Base-by-base conservation (phyloP, 345 rosid species). In the Raphanus sativus region DNA sequence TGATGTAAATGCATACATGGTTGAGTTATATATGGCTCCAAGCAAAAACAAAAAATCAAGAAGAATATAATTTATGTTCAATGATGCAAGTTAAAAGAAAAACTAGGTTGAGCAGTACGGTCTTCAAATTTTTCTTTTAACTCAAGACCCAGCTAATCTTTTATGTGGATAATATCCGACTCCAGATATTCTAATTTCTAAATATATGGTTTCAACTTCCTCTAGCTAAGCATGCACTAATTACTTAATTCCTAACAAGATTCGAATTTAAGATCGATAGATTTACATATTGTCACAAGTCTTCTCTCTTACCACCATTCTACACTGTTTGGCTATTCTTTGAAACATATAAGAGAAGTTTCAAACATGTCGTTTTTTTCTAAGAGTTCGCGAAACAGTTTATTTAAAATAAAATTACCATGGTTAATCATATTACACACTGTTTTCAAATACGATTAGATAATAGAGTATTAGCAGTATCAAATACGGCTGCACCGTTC, bases 401-500 rank as follows among this genome's bases (percentile, higher is more conserved):
- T 45, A 3, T 15, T 28, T 8, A 15, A 8, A 26, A 50, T 32
- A 7, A n/a, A 62, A 15, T 30, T 15, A 62, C 10, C 17, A 13
- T 15, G 36, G 2, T 30, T n/a, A 62, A 30, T 62, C 66, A 32
- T 62, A 32, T 32, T 69, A 16, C 40, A 29, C 48, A 29, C 16
- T 8, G 54, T 28, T 61, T 61, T 11, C 11, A 62, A 6, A 62
- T 28, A 12, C 36, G 62, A 26, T 26, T 32, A 48, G 12, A 50
- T 8, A 9, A 3, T 12, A 24, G 13, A 4, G 15, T 5, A 30
- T 32, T 24, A 30, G 13, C 65, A 29, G 24, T 52, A 32, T 6
- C 54, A 21, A 24, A 32, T 34, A 13, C 34, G 66, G 36, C 66
- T 59, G 38, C 66, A 71, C 24, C 58, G 26, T 63, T 63, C 67